Conservation (phyloP, 495 filamentous ascomycete genomes). For the Annulohypoxylon moriforme region DNA sequence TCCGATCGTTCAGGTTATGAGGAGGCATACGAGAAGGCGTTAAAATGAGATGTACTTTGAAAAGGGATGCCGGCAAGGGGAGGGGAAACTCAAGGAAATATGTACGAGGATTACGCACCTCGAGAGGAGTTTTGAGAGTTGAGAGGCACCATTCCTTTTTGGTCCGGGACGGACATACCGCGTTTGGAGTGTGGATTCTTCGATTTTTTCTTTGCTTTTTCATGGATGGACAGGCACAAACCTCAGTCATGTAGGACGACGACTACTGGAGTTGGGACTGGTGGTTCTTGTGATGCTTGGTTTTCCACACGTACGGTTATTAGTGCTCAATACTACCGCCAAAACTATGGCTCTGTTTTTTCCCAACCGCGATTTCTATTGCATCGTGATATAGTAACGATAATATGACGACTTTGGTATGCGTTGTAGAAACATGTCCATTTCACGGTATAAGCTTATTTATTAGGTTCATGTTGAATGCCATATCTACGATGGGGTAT, state of each 20-base stretch:
- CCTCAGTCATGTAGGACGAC: conserved; percentile 4
- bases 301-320: conserved; percentile 10
- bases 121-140: conserved; percentile 35
- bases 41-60: conserved; percentile 18
- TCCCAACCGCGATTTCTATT: background rate
- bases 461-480: background rate
- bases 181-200: background rate
- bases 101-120: conserved; percentile 26
- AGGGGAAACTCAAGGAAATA: conserved; percentile 32
- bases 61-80: conserved; percentile 6
- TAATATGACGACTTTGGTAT: background rate
- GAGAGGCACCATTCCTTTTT: conserved; percentile 3
- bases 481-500: conserved; percentile 25
- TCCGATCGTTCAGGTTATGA: conserved; percentile 5
- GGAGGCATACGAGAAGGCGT: conserved; percentile 38
- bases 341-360: conserved; percentile 9
- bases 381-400: background rate
- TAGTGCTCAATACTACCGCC: conserved; percentile 26
- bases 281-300: background rate
- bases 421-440: background rate
- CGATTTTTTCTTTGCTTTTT: conserved; percentile 6
- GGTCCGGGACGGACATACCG: conserved; percentile 9
- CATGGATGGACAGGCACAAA: conserved; percentile 12
- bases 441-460: background rate
- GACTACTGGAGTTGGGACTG: conserved; percentile 27